Percentiles rank a stretch among this genome's conserved stretches.
These are phyloP conservation scores for Lumnitzera littorea DNA, from an alignment of 345 rosid species.

Conservation along the genomic window DNA sequence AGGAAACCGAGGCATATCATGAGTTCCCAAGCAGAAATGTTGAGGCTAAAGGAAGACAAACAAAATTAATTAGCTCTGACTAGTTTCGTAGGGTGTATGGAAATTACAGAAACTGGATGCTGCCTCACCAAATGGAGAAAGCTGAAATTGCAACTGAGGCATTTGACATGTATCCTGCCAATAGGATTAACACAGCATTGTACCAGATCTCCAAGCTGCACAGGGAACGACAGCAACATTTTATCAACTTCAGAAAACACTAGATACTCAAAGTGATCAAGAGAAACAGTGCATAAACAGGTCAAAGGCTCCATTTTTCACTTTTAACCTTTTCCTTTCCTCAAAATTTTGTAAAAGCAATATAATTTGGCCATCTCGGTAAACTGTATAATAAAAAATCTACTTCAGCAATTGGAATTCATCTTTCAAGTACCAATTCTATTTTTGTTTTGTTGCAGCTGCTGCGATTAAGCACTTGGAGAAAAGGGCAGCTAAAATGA, in stretches of 20 bases:
- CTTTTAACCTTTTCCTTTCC: too few relatives aligned
- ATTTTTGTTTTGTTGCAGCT: too few relatives aligned
- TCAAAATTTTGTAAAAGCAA: too few relatives aligned
- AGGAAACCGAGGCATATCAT: slow-evolving; percentile 35
- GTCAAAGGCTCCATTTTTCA: too few relatives aligned
- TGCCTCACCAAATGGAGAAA: slow-evolving; percentile 32
- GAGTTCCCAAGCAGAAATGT: slow-evolving; percentile 25
- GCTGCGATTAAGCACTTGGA: background rate
- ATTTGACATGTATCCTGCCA: slow-evolving; percentile 34
- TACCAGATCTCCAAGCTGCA: slow-evolving; percentile 37
- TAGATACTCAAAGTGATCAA: too few relatives aligned
- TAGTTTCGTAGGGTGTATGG: background rate
- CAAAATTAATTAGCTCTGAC: background rate
- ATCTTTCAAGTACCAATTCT: too few relatives aligned
- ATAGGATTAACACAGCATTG: slow-evolving; percentile 19
- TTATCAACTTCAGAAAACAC: too few relatives aligned
- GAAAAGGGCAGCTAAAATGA: background rate
- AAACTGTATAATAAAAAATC: too few relatives aligned
- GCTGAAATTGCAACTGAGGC: slow-evolving; percentile 25
- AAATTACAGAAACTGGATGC: background rate
- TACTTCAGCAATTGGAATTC: too few relatives aligned
- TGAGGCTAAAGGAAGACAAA: slow-evolving; percentile 21
- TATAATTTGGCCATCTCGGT: too few relatives aligned
- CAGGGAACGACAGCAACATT: too few relatives aligned
- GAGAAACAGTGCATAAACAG: too few relatives aligned